Percentiles rank a stretch among this genome's conserved stretches.
phyloP scores from a whole-genome alignment of 2,329 filamentous ascomycete species.

The Alternaria gaisen region DNA sequence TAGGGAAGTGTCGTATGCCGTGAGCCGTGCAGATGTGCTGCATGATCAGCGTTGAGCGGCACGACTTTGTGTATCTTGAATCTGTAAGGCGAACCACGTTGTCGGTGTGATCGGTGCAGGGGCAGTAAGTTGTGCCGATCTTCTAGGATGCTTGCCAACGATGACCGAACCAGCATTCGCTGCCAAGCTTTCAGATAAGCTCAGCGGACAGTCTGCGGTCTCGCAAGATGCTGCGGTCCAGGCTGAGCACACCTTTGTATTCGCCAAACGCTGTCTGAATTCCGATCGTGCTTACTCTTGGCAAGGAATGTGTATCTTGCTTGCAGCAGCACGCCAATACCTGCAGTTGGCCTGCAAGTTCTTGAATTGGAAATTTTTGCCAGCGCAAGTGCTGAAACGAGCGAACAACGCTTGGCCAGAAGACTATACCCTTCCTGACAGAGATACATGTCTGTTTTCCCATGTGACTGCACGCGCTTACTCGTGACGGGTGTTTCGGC shows the following conservation, averaged over 20 bases:
- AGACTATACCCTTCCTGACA: not conserved
- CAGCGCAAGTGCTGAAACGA: not conserved
- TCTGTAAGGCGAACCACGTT: not conserved
- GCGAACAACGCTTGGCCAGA: not conserved
- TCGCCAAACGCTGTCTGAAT: not conserved
- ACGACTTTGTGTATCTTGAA: not conserved
- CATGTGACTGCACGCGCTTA: not conserved
- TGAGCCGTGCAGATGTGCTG: conserved; percentile 8
- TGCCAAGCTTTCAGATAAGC: conserved; percentile 17
- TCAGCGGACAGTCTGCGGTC: conserved; percentile 1
- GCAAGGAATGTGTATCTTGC: not conserved
- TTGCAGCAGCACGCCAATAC: not conserved
- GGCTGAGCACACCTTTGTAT: conserved; percentile 3
- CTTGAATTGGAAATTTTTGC: not conserved
- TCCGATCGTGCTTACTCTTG: conserved; percentile 3
- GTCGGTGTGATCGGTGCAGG: conserved; percentile 1
- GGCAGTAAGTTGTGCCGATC: conserved; percentile 1
- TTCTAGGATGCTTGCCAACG: not conserved
- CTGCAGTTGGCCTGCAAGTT: not conserved
- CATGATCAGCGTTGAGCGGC: conserved; percentile 2
- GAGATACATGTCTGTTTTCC: not conserved
- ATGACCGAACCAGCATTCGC: conserved; percentile 10
- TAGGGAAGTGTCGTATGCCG: conserved; percentile 5
- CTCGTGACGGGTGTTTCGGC: not conserved
- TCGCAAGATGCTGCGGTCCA: conserved; percentile 10